These are phyloP conservation scores for Penicillium goetzii DNA, from an alignment of 495 filamentous ascomycete species.

Conservation along the genomic window DNA sequence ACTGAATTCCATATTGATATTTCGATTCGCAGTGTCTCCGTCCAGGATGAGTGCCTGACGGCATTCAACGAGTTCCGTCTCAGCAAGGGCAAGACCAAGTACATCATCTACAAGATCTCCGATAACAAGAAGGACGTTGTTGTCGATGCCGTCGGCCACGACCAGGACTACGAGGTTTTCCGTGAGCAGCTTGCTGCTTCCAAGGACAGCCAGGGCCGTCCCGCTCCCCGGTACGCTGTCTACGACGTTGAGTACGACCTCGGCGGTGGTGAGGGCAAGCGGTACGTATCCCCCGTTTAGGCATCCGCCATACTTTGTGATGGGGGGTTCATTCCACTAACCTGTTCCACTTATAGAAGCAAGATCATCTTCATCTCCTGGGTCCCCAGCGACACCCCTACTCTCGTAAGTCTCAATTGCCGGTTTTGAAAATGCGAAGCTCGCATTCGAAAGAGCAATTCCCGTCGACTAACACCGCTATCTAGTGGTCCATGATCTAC, in stretches of 20 bases:
- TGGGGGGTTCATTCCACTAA: conserved; percentile 12
- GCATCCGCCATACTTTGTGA: neutral
- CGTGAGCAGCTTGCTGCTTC: conserved; percentile 76
- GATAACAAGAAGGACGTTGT: conserved; percentile 91
- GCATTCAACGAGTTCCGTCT: conserved; percentile 91
- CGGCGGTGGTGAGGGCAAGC: conserved; percentile 75
- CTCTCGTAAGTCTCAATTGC: conserved; percentile 65
- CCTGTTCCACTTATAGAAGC: conserved; percentile 59
- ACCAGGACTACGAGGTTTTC: conserved; percentile 74
- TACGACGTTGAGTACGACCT: conserved; percentile 91
- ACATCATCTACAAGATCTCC: conserved; percentile 95
- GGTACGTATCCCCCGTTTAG: conserved; percentile 51
- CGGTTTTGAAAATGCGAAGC: neutral
- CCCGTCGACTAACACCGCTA: conserved; percentile 28
- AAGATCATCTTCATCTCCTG: conserved; percentile 97
- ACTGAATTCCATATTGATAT: conserved; percentile 27
- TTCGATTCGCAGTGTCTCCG: conserved; percentile 64
- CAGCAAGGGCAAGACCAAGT: conserved; percentile 79
- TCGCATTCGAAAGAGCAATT: neutral
- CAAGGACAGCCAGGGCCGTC: conserved; percentile 65
- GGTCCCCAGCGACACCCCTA: conserved; percentile 82
- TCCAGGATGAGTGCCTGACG: conserved; percentile 77
- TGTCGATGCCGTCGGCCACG: conserved; percentile 71
- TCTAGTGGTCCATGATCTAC: conserved; percentile 82
- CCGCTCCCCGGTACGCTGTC: conserved; percentile 82